phyloP scores from a whole-genome alignment of 257 asterid species.

The Petunia secreta region DNA sequence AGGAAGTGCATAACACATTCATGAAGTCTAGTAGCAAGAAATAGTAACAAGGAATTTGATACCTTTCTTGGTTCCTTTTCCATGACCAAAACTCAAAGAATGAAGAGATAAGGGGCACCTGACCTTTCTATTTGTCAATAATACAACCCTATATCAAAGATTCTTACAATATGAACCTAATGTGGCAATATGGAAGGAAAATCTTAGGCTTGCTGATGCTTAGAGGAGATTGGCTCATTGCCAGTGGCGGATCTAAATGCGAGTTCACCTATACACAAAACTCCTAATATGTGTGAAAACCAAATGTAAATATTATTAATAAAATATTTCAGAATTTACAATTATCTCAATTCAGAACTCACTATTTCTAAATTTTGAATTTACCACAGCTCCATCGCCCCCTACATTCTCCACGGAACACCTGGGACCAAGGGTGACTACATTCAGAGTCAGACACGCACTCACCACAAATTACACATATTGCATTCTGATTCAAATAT shows the following conservation, averaged over 20 bases:
- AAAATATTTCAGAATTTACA: neutral
- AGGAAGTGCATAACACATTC: no score
- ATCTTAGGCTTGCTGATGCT: neutral
- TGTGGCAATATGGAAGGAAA: neutral
- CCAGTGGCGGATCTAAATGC: neutral
- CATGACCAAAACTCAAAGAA: neutral
- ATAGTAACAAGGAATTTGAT: no score
- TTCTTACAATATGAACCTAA: neutral
- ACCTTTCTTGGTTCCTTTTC: no score
- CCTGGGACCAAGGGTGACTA: no score
- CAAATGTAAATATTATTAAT: neutral
- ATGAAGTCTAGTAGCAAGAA: no score
- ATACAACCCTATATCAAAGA: neutral
- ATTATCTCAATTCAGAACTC: neutral
- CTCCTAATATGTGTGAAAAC: neutral
- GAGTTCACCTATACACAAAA: neutral
- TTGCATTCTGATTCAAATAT: slow-evolving; percentile 3
- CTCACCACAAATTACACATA: neutral
- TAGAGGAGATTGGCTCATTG: neutral
- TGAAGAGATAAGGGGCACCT: neutral
- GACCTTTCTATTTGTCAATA: neutral
- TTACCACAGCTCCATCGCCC: neutral
- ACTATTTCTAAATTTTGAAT: neutral
- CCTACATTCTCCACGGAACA: neutral
- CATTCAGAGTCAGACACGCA: no score